Conservation (phyloP, 2,329 filamentous ascomycete species). For the Clonostachys rhizophaga region DNA sequence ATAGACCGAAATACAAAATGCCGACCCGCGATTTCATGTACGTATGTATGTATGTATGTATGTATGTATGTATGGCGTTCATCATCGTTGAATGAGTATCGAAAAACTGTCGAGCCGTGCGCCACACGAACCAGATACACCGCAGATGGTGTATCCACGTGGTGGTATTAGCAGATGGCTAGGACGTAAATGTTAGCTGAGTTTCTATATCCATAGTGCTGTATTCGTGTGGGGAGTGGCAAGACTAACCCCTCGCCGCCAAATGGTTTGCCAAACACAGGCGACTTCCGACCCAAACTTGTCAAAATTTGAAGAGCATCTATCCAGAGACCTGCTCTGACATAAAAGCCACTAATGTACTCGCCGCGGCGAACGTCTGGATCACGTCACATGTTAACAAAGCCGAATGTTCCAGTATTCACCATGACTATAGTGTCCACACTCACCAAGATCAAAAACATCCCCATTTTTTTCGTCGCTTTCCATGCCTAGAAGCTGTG, state of each 20-base stretch:
- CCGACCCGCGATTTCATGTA: no score
- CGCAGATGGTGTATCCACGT: constrained; percentile 81
- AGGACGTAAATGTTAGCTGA: background rate
- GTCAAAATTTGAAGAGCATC: constrained; percentile 89
- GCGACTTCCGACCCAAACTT: constrained; percentile 79
- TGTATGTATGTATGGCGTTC: no score
- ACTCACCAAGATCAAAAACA: constrained; percentile 72
- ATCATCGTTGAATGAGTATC: constrained; percentile 54
- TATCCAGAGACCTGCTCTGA: constrained; percentile 77
- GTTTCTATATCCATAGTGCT: background rate
- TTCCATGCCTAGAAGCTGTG: constrained; percentile 80
- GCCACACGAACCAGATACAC: constrained; percentile 77
- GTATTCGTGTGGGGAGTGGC: background rate
- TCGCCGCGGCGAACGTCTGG: constrained; percentile 82
- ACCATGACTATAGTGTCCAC: background rate
- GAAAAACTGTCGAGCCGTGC: constrained; percentile 83
- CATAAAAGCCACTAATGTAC: constrained; percentile 78
- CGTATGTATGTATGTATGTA: no score
- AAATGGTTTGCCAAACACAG: constrained; percentile 74
- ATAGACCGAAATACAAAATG: no score
- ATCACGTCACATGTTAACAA: background rate
- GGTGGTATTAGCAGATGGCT: constrained; percentile 89
- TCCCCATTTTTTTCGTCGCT: constrained; percentile 67
- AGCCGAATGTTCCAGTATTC: background rate
- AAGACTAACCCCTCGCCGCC: constrained; percentile 76